Percentiles rank a stretch among this genome's conserved stretches.
Evolutionary conservation across 2,329 filamentous ascomycete genomes (phyloP).

Genomic region (Myrmaecium sp.): DNA sequence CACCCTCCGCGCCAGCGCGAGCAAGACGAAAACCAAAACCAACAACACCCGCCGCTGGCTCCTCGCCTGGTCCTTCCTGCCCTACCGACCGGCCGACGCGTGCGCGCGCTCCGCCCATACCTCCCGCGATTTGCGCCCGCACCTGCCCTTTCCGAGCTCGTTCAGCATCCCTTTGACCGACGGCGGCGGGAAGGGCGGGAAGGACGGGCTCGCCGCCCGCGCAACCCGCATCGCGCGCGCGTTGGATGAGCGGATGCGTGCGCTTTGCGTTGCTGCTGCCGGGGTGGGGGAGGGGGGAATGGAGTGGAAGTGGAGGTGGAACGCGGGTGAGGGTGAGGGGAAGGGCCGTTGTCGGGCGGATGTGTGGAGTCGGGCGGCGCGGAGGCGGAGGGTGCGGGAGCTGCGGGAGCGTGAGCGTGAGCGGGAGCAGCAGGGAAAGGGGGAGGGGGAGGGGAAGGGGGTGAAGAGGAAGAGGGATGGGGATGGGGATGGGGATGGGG

Average conservation of each 20-base stretch:
- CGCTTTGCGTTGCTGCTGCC: constrained; percentile 63
- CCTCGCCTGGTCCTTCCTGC: constrained; percentile 69
- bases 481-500: constrained; percentile 1
- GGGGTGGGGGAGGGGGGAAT: constrained; percentile 37
- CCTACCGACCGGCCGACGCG: constrained; percentile 45
- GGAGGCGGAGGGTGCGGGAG: neutral
- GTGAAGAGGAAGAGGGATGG: constrained; percentile 5
- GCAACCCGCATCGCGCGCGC: constrained; percentile 26
- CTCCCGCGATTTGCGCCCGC: constrained; percentile 3
- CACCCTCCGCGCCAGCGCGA: constrained; percentile 59
- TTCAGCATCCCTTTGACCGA: constrained; percentile 1
- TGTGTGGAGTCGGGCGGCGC: too few species aligned
- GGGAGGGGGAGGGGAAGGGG: constrained; percentile 7
- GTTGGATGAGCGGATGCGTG: constrained; percentile 49
- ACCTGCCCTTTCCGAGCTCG: constrained; percentile 5
- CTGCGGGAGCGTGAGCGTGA: constrained; percentile 1
- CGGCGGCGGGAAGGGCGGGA: constrained; percentile 16
- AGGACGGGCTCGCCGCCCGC: constrained; percentile 7
- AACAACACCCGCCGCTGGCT: constrained; percentile 71
- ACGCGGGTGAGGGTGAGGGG: too few species aligned
- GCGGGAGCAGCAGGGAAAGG: constrained; percentile 19
- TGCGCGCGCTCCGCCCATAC: too few species aligned
- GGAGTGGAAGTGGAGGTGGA: too few species aligned
- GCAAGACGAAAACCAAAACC: too few species aligned
- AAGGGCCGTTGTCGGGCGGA: too few species aligned